Percentiles rank a stretch among this genome's conserved stretches.
Conservation (phyloP, 768 basidiomycete species). For the Fomitopsis serialis region DNA sequence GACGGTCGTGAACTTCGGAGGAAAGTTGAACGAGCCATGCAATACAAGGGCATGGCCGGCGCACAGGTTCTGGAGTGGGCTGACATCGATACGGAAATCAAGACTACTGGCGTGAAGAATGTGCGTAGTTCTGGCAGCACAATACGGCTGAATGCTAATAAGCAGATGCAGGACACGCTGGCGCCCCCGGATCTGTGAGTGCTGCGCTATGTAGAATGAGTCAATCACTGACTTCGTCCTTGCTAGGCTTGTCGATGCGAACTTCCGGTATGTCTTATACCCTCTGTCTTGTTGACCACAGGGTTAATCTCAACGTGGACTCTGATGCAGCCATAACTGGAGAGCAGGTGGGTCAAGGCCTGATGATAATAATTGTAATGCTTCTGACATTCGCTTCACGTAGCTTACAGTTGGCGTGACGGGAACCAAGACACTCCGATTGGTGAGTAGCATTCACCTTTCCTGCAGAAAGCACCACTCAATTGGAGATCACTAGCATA, state of each 20-base stretch:
- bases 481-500: slow-evolving; percentile 16
- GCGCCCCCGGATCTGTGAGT: slow-evolving; percentile 35
- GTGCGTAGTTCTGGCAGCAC: slow-evolving; percentile 15
- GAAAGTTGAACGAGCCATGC: slow-evolving; percentile 44
- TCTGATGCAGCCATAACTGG: slow-evolving; percentile 25
- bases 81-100: slow-evolving; percentile 56
- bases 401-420: slow-evolving; percentile 28
- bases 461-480: too few species aligned
- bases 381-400: too few species aligned
- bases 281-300: too few species aligned
- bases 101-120: slow-evolving; percentile 36
- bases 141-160: background rate
- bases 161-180: slow-evolving; percentile 28
- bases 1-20: slow-evolving; percentile 51
- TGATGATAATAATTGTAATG: too few species aligned
- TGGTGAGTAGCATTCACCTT: slow-evolving; percentile 18
- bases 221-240: slow-evolving; percentile 1
- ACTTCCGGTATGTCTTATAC: slow-evolving; percentile 38
- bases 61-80: slow-evolving; percentile 61
- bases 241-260: slow-evolving; percentile 31
- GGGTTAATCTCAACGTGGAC: slow-evolving; percentile 1
- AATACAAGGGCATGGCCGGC: slow-evolving; percentile 57
- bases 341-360: slow-evolving; percentile 32
- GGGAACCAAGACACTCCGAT: slow-evolving; percentile 27
- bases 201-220: background rate